Percentiles rank a stretch among this genome's conserved stretches.
Conservation (phyloP, 768 basidiomycete species). For the Naganishia antarctica region DNA sequence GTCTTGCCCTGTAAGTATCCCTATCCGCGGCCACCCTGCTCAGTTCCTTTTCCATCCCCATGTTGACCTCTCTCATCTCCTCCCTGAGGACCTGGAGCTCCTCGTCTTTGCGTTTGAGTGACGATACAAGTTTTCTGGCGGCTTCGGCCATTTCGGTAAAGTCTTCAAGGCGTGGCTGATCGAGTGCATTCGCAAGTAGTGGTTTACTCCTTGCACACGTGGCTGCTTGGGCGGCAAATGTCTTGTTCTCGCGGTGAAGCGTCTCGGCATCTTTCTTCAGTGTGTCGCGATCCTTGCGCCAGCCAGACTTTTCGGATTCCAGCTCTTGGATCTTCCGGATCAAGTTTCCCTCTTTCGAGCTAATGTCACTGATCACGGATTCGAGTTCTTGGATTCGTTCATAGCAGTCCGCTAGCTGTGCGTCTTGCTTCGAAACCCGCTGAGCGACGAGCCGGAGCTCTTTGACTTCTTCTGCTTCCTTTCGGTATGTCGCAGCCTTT, state of each 20-base stretch:
- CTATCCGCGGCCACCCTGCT: slow-evolving; percentile 39
- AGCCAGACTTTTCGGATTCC: slow-evolving; percentile 32
- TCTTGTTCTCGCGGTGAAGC: neutral
- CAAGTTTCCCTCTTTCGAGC: slow-evolving; percentile 4
- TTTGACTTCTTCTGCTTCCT: slow-evolving; percentile 21
- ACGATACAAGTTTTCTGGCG: slow-evolving; percentile 33
- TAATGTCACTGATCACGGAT: neutral
- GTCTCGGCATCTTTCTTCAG: neutral
- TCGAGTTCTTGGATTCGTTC: neutral
- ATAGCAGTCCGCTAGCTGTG: neutral
- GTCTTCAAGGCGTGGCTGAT: neutral
- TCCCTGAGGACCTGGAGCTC: slow-evolving; percentile 38
- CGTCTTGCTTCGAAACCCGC: neutral
- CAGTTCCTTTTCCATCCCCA: slow-evolving; percentile 47
- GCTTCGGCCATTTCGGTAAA: slow-evolving; percentile 34
- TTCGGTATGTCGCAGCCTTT: slow-evolving; percentile 9
- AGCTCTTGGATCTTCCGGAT: neutral
- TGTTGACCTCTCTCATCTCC: slow-evolving; percentile 47
- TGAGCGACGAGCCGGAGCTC: neutral
- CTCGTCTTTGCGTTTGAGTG: slow-evolving; percentile 37
- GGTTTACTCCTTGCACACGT: slow-evolving; percentile 2
- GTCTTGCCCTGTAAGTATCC: slow-evolving; percentile 37
- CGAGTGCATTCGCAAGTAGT: neutral
- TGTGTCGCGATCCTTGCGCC: slow-evolving; percentile 25
- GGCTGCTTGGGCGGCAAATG: neutral